A percentile compares a stretch with the other conserved stretches of the same genome.
Evolutionary conservation across 2,329 filamentous ascomycete genomes (phyloP).

Genomic region (Calcarisporium arbuscula): DNA sequence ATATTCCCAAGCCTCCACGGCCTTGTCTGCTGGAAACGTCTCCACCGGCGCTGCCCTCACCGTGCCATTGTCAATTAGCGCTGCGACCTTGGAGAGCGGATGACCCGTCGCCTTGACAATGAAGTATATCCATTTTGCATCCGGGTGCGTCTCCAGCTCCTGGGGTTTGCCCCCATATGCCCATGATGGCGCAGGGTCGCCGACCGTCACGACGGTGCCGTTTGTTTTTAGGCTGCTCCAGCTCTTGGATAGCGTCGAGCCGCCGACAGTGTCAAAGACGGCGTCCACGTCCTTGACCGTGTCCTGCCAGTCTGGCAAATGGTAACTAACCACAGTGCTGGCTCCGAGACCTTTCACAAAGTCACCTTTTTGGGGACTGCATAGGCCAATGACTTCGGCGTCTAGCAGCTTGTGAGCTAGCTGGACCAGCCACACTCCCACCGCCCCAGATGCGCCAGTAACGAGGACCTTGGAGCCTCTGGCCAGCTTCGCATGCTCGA

Average conservation of each 20-base stretch:
- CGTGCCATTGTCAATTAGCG: constrained; percentile 15
- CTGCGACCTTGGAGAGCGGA: constrained; percentile 12
- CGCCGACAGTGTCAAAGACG: constrained; percentile 25
- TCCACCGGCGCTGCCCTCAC: constrained; percentile 16
- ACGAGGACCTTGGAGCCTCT: constrained; percentile 17
- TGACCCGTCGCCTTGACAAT: constrained; percentile 17
- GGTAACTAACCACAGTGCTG: constrained; percentile 20
- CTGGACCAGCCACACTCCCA: constrained; percentile 23
- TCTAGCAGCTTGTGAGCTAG: constrained; percentile 15
- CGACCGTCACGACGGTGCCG: constrained; percentile 27
- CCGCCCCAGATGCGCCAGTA: constrained; percentile 24
- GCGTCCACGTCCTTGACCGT: constrained; percentile 17
- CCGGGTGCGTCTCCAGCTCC: constrained; percentile 12
- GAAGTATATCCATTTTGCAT: constrained; percentile 22
- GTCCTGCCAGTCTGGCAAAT: constrained; percentile 14
- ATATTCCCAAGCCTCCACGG: constrained; percentile 19
- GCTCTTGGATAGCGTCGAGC: constrained; percentile 17
- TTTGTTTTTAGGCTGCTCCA: constrained; percentile 22
- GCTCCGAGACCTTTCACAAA: constrained; percentile 16
- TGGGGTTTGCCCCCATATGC: constrained; percentile 17
- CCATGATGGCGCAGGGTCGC: constrained; percentile 26
- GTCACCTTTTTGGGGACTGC: constrained; percentile 14
- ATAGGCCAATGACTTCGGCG: constrained; percentile 21
- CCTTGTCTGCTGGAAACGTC: constrained; percentile 16
- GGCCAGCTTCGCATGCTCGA: constrained; percentile 11